Evolutionary conservation across 2,329 filamentous ascomycete genomes (phyloP), one percentile per base, ranked within the genome.

Genomic region (Apiospora phragmitis): DNA sequence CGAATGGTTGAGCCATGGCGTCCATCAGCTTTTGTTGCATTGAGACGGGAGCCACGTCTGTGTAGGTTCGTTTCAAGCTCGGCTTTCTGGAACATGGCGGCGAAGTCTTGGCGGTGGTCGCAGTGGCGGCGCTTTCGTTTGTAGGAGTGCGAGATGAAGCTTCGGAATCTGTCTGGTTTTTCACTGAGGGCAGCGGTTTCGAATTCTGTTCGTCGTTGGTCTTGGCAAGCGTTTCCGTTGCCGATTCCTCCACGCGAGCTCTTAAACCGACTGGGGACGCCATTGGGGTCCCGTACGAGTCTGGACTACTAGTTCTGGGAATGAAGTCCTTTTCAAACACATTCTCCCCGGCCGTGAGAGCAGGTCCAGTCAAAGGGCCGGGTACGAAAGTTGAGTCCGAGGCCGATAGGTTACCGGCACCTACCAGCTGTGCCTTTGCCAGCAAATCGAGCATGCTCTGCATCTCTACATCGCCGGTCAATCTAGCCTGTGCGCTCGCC

Each of bases 371-470:
- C 68, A 97, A 80, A 45, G 95, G 93, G 4, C 92, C 93, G 78
- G 73, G 76, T 8, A 79, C 76, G 75, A 79, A 81, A 74, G 79
- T 78, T 65, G 82, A 77, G 68, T 87, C 85, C 16, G 82, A 79
- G 72, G 85, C 83, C 38, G 86, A 87, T 42, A 91, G 80, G 72
- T 90, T 91, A 69, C 91, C 90, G 47, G 90, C 87, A 24, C 90
- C 92, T 70, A 95, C 90, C 32, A 98, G 83, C 74, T 95, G 93
- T 65, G 95, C 93, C 77, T 91, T 91, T 62, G 93, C 91, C 72
- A 98, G 85, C 70, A 98, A 85, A 77, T 98, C 95, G 81, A 98
- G 89, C 92, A 97, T 94, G 77, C 91, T 92, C 81, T 98, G 94
- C 66, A 94, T 89, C 76, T 98, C 95, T 68, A 93, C 85, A 81